phyloP scores from a whole-genome alignment of 768 basidiomycete species.

The Leccinum imitatum region DNA sequence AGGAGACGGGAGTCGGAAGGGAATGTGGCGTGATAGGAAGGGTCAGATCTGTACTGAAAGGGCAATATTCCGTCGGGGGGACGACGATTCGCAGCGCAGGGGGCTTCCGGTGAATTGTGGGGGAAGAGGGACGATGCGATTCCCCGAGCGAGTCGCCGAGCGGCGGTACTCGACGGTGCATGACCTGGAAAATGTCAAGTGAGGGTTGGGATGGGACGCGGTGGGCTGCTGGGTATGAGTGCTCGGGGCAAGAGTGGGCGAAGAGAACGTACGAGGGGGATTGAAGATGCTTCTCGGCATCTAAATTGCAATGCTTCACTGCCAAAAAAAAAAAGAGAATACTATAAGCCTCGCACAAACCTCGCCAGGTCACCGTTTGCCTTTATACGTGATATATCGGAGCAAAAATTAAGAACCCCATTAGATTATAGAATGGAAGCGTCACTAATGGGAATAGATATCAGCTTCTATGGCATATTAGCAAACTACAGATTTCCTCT shows the following conservation, averaged over 20 bases:
- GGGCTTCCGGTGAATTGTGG: conserved; percentile 17
- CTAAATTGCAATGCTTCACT: conserved; percentile 16
- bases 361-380: conserved; percentile 8
- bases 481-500: conserved; percentile 63
- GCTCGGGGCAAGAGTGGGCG: not conserved
- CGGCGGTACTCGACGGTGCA: conserved; percentile 13
- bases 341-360: conserved; percentile 9
- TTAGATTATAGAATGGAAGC: conserved; percentile 21
- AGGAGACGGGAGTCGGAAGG: conserved; percentile 27
- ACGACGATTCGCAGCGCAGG: conserved; percentile 31
- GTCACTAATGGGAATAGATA: conserved; percentile 17
- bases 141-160: conserved; percentile 17
- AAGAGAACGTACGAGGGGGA: conserved; percentile 20
- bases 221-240: not conserved
- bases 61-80: conserved; percentile 35
- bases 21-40: conserved; percentile 29
- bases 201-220: not conserved
- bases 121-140: conserved; percentile 1
- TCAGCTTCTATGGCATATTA: conserved; percentile 27
- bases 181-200: conserved; percentile 9
- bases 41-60: conserved; percentile 33
- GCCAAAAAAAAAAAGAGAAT: not conserved
- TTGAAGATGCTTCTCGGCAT: conserved; percentile 20
- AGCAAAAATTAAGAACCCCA: conserved; percentile 17
- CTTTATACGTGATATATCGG: conserved; percentile 17